A percentile compares a stretch with the other conserved stretches of the same genome.
These are phyloP conservation scores for Aureobasidium sp. DNA, from an alignment of 2,329 filamentous ascomycete species.

Conservation along the genomic window DNA sequence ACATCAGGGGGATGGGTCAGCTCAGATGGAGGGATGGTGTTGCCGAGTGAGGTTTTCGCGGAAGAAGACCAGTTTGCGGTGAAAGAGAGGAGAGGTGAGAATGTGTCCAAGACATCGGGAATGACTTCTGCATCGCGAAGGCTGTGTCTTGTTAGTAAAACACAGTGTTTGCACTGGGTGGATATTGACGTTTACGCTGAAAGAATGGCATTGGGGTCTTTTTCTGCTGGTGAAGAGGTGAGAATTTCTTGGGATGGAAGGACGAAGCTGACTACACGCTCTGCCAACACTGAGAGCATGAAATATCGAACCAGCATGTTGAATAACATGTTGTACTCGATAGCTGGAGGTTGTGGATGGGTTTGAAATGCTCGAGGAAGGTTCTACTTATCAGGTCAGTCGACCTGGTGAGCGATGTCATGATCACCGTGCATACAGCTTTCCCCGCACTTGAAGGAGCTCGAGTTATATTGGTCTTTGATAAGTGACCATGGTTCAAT, in stretches of 20 bases:
- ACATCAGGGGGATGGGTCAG: conserved; percentile 35
- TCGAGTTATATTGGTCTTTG: neutral
- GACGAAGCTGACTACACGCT: neutral
- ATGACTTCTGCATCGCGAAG: conserved; percentile 19
- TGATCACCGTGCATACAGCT: neutral
- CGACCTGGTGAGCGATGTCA: neutral
- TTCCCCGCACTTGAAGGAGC: neutral
- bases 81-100: conserved; percentile 45
- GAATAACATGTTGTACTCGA: neutral
- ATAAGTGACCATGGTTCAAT: neutral
- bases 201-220: neutral
- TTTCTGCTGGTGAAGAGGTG: neutral
- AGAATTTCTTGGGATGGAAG: neutral
- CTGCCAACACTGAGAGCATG: neutral
- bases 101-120: conserved; percentile 47
- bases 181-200: neutral
- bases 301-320: neutral
- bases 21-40: conserved; percentile 39
- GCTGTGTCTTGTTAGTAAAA: neutral
- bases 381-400: neutral
- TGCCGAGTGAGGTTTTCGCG: conserved; percentile 42
- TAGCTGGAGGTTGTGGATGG: too few species aligned
- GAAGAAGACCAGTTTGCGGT: conserved; percentile 38
- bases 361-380: neutral
- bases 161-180: too few species aligned